Evolutionary conservation across 441 rosid genomes (phyloP).

Genomic region (Pelargonium myrrhifolium): DNA sequence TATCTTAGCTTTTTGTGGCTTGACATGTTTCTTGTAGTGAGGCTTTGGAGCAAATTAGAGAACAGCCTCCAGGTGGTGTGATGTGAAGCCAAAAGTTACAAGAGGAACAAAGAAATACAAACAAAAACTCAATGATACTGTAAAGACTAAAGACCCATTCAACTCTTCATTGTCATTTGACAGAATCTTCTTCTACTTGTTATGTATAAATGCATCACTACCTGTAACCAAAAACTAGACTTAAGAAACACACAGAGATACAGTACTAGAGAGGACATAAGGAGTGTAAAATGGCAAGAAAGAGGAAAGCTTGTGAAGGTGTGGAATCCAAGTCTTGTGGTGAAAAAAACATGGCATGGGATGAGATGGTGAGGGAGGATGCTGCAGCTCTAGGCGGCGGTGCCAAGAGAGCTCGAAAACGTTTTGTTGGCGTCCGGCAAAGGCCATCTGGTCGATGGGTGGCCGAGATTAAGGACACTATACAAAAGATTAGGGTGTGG

Average conservation of each 20-base stretch:
- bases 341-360: slow-evolving; percentile 38
- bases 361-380: slow-evolving; percentile 53
- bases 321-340: slow-evolving; percentile 17
- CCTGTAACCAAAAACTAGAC: not conserved
- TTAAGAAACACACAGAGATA: not conserved
- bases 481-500: slow-evolving; percentile 50
- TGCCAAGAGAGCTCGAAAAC: slow-evolving; percentile 39
- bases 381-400: slow-evolving; percentile 34
- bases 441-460: slow-evolving; percentile 49
- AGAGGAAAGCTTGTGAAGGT: slow-evolving; percentile 32
- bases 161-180: slow-evolving; percentile 20
- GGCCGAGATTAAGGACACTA: slow-evolving; percentile 46
- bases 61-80: slow-evolving; percentile 32
- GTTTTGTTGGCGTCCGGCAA: slow-evolving; percentile 47
- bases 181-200: slow-evolving; percentile 23
- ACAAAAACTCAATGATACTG: slow-evolving; percentile 18
- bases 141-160: slow-evolving; percentile 33
- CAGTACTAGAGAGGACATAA: not conserved
- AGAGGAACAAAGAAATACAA: slow-evolving; percentile 24
- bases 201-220: slow-evolving; percentile 25
- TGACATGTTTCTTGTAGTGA: not conserved
- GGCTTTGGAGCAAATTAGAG: slow-evolving; percentile 2
- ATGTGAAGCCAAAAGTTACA: slow-evolving; percentile 14
- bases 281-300: slow-evolving; percentile 34
- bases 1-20: not conserved